Percentiles rank a stretch among this genome's conserved stretches.
Conservation (phyloP, 1,139 yeast species). For the Saccharomyces hybrid region DNA sequence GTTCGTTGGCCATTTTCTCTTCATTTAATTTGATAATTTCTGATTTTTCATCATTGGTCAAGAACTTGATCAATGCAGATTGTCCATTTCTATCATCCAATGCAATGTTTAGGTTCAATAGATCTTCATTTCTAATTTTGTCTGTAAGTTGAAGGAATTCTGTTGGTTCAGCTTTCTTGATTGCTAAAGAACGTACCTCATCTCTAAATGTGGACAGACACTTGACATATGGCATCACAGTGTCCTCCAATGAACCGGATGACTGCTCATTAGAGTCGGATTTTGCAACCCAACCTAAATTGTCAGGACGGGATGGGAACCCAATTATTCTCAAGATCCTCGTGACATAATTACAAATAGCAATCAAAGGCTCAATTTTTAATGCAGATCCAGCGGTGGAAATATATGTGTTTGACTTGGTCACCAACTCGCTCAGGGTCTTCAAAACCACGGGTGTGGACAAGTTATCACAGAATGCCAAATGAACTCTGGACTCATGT, state of each 20-base stretch:
- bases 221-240: slow-evolving; percentile 71
- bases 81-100: slow-evolving; percentile 83
- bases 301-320: slow-evolving; percentile 59
- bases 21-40: slow-evolving; percentile 53
- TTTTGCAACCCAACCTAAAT: slow-evolving; percentile 69
- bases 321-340: slow-evolving; percentile 67
- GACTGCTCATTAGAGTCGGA: slow-evolving; percentile 19
- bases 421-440: slow-evolving; percentile 57
- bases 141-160: slow-evolving; percentile 57
- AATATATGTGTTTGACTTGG: slow-evolving; percentile 65
- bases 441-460: slow-evolving; percentile 71
- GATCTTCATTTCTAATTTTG: slow-evolving; percentile 50
- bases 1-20: slow-evolving; percentile 50
- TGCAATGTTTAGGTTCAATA: slow-evolving; percentile 69
- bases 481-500: slow-evolving; percentile 59
- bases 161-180: slow-evolving; percentile 46
- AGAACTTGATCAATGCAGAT: slow-evolving; percentile 65
- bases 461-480: slow-evolving; percentile 80
- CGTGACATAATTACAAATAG: slow-evolving; percentile 62
- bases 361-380: slow-evolving; percentile 58
- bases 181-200: slow-evolving; percentile 64
- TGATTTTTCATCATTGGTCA: slow-evolving; percentile 58
- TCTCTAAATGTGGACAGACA: slow-evolving; percentile 77
- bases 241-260: slow-evolving; percentile 49
- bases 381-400: slow-evolving; percentile 43